Percentiles rank a stretch among this genome's conserved stretches.
phyloP scores from a whole-genome alignment of 1,284 basidiomycete genomes.

The Afroboletus lepidellus region DNA sequence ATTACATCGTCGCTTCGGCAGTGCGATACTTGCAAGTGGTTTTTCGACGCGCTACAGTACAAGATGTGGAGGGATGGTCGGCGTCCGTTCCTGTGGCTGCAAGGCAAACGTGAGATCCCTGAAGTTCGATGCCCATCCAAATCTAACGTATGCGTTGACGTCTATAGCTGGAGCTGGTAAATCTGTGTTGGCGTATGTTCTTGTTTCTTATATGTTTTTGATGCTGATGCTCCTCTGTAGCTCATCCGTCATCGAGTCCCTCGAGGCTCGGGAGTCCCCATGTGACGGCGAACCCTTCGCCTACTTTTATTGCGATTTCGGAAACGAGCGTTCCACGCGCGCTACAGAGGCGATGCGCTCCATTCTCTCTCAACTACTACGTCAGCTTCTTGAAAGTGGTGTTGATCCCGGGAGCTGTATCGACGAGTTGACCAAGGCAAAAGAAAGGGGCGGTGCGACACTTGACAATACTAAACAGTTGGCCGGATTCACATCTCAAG shows the following conservation, averaged over 20 bases:
- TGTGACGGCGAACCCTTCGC: neutral
- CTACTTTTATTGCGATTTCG: neutral
- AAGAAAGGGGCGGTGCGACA: neutral
- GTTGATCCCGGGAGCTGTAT: neutral
- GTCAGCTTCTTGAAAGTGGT: neutral
- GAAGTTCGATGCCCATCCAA: neutral
- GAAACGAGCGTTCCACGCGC: neutral
- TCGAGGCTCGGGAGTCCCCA: neutral
- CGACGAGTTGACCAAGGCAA: neutral
- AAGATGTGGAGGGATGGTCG: neutral
- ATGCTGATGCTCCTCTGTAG: neutral
- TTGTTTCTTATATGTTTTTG: no score
- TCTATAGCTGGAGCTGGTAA: slow-evolving; percentile 3
- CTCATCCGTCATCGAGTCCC: neutral
- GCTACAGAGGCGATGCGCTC: neutral
- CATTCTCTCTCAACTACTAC: neutral
- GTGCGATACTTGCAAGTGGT: neutral
- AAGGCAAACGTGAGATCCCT: neutral
- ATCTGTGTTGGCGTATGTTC: slow-evolving; percentile 3
- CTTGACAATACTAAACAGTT: neutral
- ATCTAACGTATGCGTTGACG: neutral
- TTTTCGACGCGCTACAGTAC: neutral
- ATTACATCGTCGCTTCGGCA: neutral
- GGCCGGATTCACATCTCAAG: neutral
- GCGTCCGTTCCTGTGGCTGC: neutral